Evolutionary conservation across 176 grass and related monocot genomes (phyloP), one percentile per base, ranked within the genome.

Genomic region (Carex kokanica): DNA sequence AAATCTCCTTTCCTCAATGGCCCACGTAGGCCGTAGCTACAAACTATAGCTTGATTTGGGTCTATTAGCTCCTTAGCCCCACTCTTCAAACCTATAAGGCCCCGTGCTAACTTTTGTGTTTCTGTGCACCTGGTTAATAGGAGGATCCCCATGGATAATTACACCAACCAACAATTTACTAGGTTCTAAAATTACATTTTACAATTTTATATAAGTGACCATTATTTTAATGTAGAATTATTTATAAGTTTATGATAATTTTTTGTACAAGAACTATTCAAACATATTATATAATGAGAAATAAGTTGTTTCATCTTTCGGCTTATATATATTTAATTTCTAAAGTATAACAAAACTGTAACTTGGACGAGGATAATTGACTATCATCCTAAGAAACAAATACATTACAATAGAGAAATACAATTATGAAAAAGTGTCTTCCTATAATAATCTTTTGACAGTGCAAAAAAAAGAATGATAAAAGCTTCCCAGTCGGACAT

Each of bases 1-100:
- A 77, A 72, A 77, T 55, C 71, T 27, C 45, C 71, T 74, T 25
- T 74, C 43, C 10, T 20, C 71, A 74, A 29, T 74, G 71, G 71
- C 18, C 71, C 16, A 20, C 0, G 8, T 52, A 3, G 41, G 0
- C 4, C 9, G 3, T 6, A 73, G 34, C 38, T 23, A 21, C 8
- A 47, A 24, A 73, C 40, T 73, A 43, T 38, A 70, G 36, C 67
- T 70, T 70, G 17, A 70, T 43, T 70, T 70, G 67, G 17, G 16
- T 43, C 32, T 16, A 43, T 70, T 70, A 70, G 67, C 67, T 43
- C 15, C 17, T 70, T 43, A 70, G 45, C 34, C 67, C 36, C 36
- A 70, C 36, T 0, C 32, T 68, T 38, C 17, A 32, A 32, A 64
- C 56, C 56, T 58, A 15, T 31, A 15, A 31, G 24, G 13, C 24